These are phyloP conservation scores for Colletotrichum sp. DNA, from an alignment of 2,329 filamentous ascomycete species.

Conservation along the genomic window DNA sequence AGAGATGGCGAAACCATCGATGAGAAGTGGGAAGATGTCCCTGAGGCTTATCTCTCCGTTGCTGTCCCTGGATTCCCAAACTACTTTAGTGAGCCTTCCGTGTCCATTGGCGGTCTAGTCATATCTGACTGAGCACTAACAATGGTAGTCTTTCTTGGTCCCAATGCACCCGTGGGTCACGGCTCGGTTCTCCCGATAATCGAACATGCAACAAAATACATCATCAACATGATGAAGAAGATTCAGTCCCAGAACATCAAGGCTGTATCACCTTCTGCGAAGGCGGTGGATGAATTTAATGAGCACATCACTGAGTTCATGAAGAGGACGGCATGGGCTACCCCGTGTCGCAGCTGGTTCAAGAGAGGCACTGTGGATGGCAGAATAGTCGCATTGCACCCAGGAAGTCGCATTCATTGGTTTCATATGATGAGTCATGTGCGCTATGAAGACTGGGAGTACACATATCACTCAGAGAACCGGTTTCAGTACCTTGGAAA, in stretches of 20 bases:
- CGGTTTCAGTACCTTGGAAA: background rate
- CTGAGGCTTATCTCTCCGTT: background rate
- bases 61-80: background rate
- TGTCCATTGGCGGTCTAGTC: background rate
- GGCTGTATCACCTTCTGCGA: rapidly evolving
- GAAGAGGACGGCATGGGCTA: background rate
- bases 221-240: background rate
- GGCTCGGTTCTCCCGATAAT: background rate
- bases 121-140: rapidly evolving
- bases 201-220: background rate
- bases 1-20: background rate
- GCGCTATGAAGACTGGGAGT: background rate
- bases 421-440: background rate
- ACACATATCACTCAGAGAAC: background rate
- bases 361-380: background rate
- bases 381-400: background rate
- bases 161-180: background rate
- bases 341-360: background rate
- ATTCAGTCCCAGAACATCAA: background rate
- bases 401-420: background rate
- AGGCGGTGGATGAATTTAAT: background rate
- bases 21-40: background rate
- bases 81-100: background rate
- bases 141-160: background rate
- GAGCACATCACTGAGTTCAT: background rate